Base-by-base conservation (phyloP, 176 grass and related monocot genomes). In the Aegilops longissima region DNA sequence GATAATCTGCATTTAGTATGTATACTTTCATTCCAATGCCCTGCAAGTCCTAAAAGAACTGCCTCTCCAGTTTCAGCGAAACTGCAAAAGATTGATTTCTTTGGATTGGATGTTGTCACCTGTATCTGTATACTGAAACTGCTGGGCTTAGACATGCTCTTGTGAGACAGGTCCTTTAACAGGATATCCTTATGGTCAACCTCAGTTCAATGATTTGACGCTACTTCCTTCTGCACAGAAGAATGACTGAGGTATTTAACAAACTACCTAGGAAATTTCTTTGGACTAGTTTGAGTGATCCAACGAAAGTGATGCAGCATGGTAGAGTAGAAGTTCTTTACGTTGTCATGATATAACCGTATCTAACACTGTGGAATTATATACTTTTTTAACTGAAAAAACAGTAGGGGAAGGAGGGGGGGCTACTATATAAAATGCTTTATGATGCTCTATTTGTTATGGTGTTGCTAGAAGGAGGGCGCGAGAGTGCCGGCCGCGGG, bases 201-300 rank as follows among this genome's bases (percentile, higher is more conserved):
- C 66, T 66, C 52, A 78, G 64, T 78, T 78, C 82, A 52, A 86
- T 90, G 40, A 52, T 82, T 30, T 70, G 29, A 72, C 38, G 17
- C 14, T 0, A 2, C 62, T 76, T 62, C 64, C 49, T 84, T 45
- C 13, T 83, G 80, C 73, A 58, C 71, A 69, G 88, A 82, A 83
- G 34, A 47, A 63, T 78, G 29, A 16, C 63, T 75, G 65, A 23
- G 61, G 16, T 63, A 45, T 63, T 8, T 4, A 29, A 80, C 35
- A 73, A 73, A 54, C 83, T 80, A 73, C 24, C 29, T 49, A 34
- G 4, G 4, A 34, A 63, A 39, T 61, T 30, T 78, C 14, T n/a
- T 2, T 69, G 17, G 31, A 40, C 44, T 30, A 82, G 12, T 84
- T 73, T 89, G 40, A 79, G 66, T 31, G 38, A 83, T 17, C 52